A percentile compares a stretch with the other conserved stretches of the same genome.
Conservation (phyloP, 495 filamentous ascomycete species). For the Daldinia childiae region DNA sequence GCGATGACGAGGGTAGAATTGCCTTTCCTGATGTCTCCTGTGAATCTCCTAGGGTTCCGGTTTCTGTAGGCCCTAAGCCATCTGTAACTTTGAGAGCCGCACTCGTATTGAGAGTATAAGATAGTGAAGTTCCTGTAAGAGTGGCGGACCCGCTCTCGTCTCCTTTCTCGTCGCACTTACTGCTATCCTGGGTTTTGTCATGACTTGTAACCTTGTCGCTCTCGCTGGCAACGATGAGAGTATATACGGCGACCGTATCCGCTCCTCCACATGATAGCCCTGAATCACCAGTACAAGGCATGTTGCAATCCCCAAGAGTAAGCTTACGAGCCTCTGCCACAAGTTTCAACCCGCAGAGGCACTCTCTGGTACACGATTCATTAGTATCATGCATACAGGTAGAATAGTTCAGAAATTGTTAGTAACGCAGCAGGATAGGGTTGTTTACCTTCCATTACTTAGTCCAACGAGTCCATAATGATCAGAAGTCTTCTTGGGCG, state of each 20-base stretch:
- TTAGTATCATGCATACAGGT: not conserved
- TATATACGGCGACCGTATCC: slow-evolving; percentile 27
- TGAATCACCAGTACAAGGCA: slow-evolving; percentile 30
- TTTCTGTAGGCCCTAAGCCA: not conserved
- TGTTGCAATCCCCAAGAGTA: slow-evolving; percentile 22
- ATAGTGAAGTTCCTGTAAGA: slow-evolving; percentile 1
- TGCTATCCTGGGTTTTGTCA: not conserved
- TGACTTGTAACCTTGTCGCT: not conserved
- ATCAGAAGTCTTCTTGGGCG: not conserved
- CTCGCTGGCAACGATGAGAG: slow-evolving; percentile 3
- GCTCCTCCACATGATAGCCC: slow-evolving; percentile 33
- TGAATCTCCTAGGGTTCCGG: not conserved
- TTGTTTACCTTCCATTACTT: slow-evolving; percentile 31
- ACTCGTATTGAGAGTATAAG: slow-evolving; percentile 9
- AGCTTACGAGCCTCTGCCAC: slow-evolving; percentile 20
- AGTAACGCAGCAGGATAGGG: not conserved
- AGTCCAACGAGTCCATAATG: slow-evolving; percentile 30
- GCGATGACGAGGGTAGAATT: not conserved
- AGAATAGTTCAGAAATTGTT: not conserved
- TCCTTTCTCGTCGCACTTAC: not conserved
- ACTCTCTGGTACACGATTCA: slow-evolving; percentile 16
- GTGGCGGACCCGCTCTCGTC: not conserved
- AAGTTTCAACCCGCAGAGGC: slow-evolving; percentile 34
- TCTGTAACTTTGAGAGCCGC: slow-evolving; percentile 7
- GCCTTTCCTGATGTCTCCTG: not conserved